Percentiles rank a stretch among this genome's conserved stretches.
Conservation (phyloP, 306 rosid species). For the Ochetophila trinervis region DNA sequence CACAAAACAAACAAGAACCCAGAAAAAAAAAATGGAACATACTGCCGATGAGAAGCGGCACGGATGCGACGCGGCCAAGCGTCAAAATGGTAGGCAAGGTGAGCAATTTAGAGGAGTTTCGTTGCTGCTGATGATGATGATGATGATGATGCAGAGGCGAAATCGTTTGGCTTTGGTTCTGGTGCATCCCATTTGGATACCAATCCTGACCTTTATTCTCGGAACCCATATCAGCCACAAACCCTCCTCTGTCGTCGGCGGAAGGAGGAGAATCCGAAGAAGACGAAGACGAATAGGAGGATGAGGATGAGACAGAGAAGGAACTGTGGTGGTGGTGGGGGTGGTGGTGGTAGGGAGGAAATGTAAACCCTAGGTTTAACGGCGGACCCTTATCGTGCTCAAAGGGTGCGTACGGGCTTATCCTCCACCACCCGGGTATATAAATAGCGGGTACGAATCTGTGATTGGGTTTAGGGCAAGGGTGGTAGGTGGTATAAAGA, state of each 20-base stretch:
- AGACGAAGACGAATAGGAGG: slow-evolving; percentile 14
- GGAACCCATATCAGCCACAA: slow-evolving; percentile 52
- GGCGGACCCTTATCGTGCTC: slow-evolving; percentile 33
- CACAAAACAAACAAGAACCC: not conserved
- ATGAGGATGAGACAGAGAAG: slow-evolving; percentile 1
- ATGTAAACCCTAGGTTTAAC: slow-evolving; percentile 29
- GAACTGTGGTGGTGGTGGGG: slow-evolving; percentile 5
- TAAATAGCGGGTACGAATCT: slow-evolving; percentile 7
- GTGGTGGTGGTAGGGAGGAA: slow-evolving; percentile 9
- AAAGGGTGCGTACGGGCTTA: slow-evolving; percentile 33
- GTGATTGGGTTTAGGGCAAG: not conserved
- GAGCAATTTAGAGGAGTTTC: slow-evolving; percentile 58
- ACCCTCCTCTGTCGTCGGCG: slow-evolving; percentile 27
- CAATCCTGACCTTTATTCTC: slow-evolving; percentile 43
- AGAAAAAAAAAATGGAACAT: slow-evolving; percentile 18
- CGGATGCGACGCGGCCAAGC: slow-evolving; percentile 90
- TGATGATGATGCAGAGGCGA: slow-evolving; percentile 30
- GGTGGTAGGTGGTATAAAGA: not conserved
- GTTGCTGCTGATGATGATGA: slow-evolving; percentile 12
- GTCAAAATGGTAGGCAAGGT: slow-evolving; percentile 88
- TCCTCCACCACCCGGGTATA: slow-evolving; percentile 26
- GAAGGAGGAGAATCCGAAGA: not conserved
- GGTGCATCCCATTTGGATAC: slow-evolving; percentile 29
- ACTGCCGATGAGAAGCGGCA: slow-evolving; percentile 77
- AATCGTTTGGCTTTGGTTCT: slow-evolving; percentile 23